These are phyloP conservation scores for Ophiostoma ulmi DNA, from an alignment of 2,329 filamentous ascomycete species.

Conservation along the genomic window DNA sequence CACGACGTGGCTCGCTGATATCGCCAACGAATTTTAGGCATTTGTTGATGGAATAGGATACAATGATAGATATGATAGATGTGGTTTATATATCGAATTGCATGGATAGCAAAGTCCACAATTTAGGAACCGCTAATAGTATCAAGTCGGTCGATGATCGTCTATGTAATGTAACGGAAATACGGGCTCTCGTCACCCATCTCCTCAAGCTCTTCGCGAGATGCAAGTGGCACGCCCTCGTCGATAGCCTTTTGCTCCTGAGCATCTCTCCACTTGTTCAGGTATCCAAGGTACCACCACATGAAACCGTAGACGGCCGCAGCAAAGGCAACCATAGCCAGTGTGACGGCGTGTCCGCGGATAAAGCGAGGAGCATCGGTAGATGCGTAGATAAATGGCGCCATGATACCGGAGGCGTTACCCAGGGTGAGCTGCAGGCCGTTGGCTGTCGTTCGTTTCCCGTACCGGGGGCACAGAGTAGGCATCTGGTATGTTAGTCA, in stretches of 20 bases:
- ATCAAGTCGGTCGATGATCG: not conserved
- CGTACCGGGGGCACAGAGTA: slow-evolving; percentile 3
- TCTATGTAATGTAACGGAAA: slow-evolving; percentile 7
- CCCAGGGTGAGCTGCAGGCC: slow-evolving; percentile 11
- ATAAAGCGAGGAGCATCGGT: not conserved
- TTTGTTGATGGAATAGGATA: not conserved
- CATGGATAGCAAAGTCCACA: not conserved
- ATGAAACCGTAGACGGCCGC: slow-evolving; percentile 1
- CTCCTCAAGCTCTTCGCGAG: slow-evolving; percentile 13
- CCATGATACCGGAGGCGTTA: slow-evolving; percentile 13
- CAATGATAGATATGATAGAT: not conserved
- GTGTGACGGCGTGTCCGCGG: slow-evolving; percentile 9
- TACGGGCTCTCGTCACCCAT: slow-evolving; percentile 9
- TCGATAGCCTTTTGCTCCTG: not conserved
- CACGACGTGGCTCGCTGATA: slow-evolving; percentile 48
- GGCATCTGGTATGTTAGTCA: slow-evolving; percentile 3
- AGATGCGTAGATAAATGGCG: not conserved
- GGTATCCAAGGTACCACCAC: slow-evolving; percentile 15
- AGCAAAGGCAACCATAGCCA: slow-evolving; percentile 15
- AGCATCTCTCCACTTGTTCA: slow-evolving; percentile 8
- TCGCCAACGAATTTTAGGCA: slow-evolving; percentile 31
- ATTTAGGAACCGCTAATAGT: not conserved
- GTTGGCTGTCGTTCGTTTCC: slow-evolving; percentile 9
- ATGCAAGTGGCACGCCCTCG: not conserved
- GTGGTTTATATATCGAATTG: not conserved